phyloP scores from a whole-genome alignment of 2,329 filamentous ascomycete species.

The Alternaria postmessia region DNA sequence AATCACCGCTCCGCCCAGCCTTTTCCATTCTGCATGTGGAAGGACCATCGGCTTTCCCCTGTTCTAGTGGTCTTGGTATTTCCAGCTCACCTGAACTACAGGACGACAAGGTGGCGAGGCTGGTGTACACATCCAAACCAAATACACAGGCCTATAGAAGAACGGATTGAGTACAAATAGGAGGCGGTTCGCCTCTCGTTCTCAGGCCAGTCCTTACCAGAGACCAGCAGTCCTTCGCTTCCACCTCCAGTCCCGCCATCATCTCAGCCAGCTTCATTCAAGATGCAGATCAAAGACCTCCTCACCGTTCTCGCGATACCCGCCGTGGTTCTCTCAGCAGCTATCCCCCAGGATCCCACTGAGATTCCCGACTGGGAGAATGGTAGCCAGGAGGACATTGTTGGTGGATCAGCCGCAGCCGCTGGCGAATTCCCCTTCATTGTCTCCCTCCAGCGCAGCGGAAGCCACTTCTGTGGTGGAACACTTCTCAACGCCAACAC shows the following conservation, averaged over 20 bases:
- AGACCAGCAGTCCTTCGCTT: slow-evolving; percentile 2
- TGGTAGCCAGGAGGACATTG: slow-evolving; percentile 23
- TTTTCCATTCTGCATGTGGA: slow-evolving; percentile 1
- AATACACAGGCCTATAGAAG: background rate
- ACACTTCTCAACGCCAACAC: slow-evolving; percentile 41
- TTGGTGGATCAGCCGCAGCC: slow-evolving; percentile 33
- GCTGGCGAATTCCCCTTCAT: slow-evolving; percentile 43
- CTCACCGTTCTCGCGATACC: slow-evolving; percentile 16
- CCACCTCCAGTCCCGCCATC: background rate
- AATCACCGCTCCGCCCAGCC: background rate
- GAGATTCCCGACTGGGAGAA: slow-evolving; percentile 9
- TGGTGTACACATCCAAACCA: background rate
- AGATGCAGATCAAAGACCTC: slow-evolving; percentile 6
- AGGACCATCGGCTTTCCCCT: background rate
- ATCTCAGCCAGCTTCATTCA: background rate
- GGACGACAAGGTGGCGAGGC: background rate
- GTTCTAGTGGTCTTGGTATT: background rate
- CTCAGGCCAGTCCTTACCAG: background rate
- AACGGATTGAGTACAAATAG: background rate
- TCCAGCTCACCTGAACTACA: background rate
- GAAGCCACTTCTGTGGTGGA: slow-evolving; percentile 40
- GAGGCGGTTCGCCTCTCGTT: background rate
- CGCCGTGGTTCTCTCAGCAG: slow-evolving; percentile 31
- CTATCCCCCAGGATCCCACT: slow-evolving; percentile 32
- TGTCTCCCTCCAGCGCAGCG: slow-evolving; percentile 30